Evolutionary conservation across 2,329 filamentous ascomycete genomes (phyloP), one percentile per base, ranked within the genome.

Genomic region (Fusarium odoratissimum): DNA sequence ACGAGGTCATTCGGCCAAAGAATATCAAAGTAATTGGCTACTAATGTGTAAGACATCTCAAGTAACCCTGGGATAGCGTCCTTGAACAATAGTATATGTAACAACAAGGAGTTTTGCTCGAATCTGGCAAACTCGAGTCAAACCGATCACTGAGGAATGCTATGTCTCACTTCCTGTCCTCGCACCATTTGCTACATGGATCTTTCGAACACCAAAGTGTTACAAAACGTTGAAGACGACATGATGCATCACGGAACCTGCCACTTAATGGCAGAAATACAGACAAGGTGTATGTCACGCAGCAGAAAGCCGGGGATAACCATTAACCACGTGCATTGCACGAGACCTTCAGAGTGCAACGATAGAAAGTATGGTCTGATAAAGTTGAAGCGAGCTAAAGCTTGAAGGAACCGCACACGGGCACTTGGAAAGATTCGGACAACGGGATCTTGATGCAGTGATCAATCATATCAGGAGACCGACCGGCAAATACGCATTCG

Each of bases 401-500:
- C 35, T 38, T 21, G 38, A 41, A 64, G 51, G 35, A 51, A 60
- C 35, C 44, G 41, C 49, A 61, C 19, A 38, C 30, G 63, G 54
- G 40, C 37, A 41, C 19, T 31, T 60, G 70, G 65, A 67, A 75
- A 65, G 52, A 57, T 55, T 58, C 72, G 71, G 71, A 23, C 49
- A 49, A 64, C 64, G 63, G 48, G 40, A 64, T 59, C 42, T 55
- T 33, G n/a, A 60, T 61, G 37, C 23, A 56, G 40, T 35, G 37
- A 28, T 54, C 19, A 40, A 58, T 49, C 41, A 58, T 41, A 68
- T 64, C 61, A 70, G 63, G 62, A 61, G 75, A 76, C 59, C 64
- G 68, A 76, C 56, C 64, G 56, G 64, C 55, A 60, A 69, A 69
- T 55, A 33, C 16, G 54, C 55, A 58, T 69, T 61, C 40, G 40